Base-by-base conservation (phyloP, 2,329 filamentous ascomycete species). In the Corynespora cassiicola region DNA sequence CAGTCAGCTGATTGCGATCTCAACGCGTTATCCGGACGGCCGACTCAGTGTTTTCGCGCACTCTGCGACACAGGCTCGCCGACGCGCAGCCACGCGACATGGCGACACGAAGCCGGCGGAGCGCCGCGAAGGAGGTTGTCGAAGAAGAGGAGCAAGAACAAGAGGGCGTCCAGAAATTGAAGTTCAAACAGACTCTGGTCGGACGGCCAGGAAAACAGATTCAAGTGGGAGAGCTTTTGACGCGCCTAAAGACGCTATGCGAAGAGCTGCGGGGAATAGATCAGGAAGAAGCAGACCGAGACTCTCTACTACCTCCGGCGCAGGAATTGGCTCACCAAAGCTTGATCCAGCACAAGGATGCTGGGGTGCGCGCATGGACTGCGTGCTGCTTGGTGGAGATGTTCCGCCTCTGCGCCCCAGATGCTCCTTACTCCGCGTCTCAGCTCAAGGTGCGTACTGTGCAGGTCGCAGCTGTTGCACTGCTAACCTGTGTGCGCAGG, bases 191-290 rank as follows among this genome's bases (percentile, higher is more conserved):
- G 63, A 78, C 89, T 49, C 77, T 99, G 40, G 88, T 90, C 65
- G 96, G 94, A 88, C 87, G 87, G 63, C 89, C 91, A 27, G 94
- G 92, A 42, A 94, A 89, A 70, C 84, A 90, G 35, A 96, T 99
- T 60, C 77, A 87, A 23, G 88, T 91, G 31, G 84, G 82, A 50
- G 90, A 91, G 52, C 81, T 99, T 33, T 77, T 96, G 52, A 80
- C 83, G 60, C 85, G 94, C 31, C 81, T 99, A 35, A 87, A 92
- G 68, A 76, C 80, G 35, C 81, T 99, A 20, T 86, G 85, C 47
- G 85, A 87, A 58, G 92, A 99, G 76, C 79, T 99, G 50, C 79
- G 83, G 47, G 85, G 87, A 42, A 81, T 96, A 59, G 91, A 96
- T 46, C 91, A 97, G 69, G 91, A 96, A 57, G 85, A 86, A 41